Evolutionary conservation across 2,329 filamentous ascomycete species (phyloP), one percentile per base, ranked within the genome.

Genomic region (Diplodia mutila): DNA sequence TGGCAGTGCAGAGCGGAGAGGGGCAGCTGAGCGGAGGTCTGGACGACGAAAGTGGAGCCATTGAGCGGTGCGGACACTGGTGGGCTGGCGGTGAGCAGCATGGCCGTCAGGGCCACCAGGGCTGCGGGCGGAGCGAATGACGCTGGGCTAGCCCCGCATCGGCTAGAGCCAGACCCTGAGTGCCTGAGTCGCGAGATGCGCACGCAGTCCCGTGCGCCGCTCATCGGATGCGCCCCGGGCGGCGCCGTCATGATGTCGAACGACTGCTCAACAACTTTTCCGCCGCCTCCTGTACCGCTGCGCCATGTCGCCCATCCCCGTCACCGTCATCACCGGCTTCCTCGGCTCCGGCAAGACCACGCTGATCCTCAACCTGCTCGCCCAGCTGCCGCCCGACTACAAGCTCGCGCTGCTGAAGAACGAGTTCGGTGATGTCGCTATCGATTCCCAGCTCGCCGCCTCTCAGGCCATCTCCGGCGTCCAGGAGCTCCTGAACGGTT

Each of bases 261-360:
- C 51, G 37, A 57, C 52, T 9, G 39, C 39, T 52, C 63, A 51
- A 59, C 64, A 66, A 42, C 64, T 66, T 66, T 66, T 66, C 39
- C 8, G 18, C 57, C 27, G 42, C 32, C 42, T 21, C 32, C 37
- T 18, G 37, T 32, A 4, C 23, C 11, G 52, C 64, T 55, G 18
- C 51, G 53, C 42, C 52, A 68, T 68, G 67, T 42, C 63, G 29
- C 89, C 90, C 1, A 95, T 93, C 72, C 93, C 94, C 4, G 91
- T 97, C 77, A 98, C 94, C 55, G 96, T 99, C 76, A 85, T 99
- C 65, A 99, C 95, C 5, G 95, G 95, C 77, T 99, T 98, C 81
- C 87, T 98, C 18, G 95, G 95, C 75, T 94, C 93, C 9, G 95
- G 95, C 68, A 98, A 98, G 82, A 99, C 95, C 1, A 98, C 95